phyloP scores from a whole-genome alignment of 805 yeast genomes.

The Starmerella riodocensis region DNA sequence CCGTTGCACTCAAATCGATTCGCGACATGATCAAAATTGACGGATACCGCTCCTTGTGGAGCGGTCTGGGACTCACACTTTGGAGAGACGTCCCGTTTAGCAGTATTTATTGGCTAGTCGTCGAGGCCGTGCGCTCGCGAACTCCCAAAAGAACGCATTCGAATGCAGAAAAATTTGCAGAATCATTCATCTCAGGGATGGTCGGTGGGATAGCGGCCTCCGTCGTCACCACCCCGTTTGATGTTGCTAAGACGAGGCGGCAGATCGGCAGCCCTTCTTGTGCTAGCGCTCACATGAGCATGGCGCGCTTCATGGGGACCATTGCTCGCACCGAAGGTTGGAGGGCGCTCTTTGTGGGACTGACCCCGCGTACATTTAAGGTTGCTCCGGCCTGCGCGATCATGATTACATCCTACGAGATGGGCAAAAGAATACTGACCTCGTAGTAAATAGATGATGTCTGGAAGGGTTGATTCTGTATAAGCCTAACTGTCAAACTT shows the following conservation, averaged over 20 bases:
- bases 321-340: slow-evolving; percentile 65
- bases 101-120: slow-evolving; percentile 85
- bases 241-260: slow-evolving; percentile 88
- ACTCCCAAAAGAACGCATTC: slow-evolving; percentile 5
- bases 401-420: slow-evolving; percentile 90
- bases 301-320: slow-evolving; percentile 51
- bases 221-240: slow-evolving; percentile 81
- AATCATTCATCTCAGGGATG: slow-evolving; percentile 63
- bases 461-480: background rate
- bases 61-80: slow-evolving; percentile 73
- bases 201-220: slow-evolving; percentile 79
- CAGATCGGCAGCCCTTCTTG: slow-evolving; percentile 44
- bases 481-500: too few relatives aligned
- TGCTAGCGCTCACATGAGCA: slow-evolving; percentile 29
- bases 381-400: slow-evolving; percentile 97
- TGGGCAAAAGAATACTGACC: slow-evolving; percentile 51
- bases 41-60: slow-evolving; percentile 60
- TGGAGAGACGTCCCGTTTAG: slow-evolving; percentile 98
- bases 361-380: slow-evolving; percentile 73
- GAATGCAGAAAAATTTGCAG: slow-evolving; percentile 23
- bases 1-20: slow-evolving; percentile 37
- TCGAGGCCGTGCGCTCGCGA: slow-evolving; percentile 36
- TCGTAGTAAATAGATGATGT: background rate
- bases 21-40: slow-evolving; percentile 35
- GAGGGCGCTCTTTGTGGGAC: slow-evolving; percentile 75